Conservation (phyloP, 176 grass and related monocot genomes). For the Triticum monococcum region DNA sequence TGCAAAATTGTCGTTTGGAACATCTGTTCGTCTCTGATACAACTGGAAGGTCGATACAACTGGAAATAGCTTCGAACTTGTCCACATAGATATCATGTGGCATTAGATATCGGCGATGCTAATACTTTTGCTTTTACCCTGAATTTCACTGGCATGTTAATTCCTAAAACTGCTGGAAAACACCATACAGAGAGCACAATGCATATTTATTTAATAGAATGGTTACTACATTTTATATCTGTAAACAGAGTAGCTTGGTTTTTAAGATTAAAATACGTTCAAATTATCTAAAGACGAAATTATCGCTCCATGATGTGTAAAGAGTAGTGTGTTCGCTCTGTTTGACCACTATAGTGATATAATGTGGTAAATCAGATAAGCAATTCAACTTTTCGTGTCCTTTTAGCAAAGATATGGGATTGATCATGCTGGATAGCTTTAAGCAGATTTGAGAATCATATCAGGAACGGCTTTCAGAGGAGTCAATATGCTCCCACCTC, state of each 20-base stretch:
- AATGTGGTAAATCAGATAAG: background rate
- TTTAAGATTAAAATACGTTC: background rate
- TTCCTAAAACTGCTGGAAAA: constrained; percentile 1
- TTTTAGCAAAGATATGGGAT: background rate
- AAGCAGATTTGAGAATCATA: background rate
- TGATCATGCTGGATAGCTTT: background rate
- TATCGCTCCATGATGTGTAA: too few species aligned
- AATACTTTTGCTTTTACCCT: background rate
- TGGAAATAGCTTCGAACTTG: background rate
- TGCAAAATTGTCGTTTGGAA: background rate
- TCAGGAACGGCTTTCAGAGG: background rate
- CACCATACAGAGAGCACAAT: background rate
- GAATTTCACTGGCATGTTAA: background rate
- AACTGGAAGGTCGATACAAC: background rate
- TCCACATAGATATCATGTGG: background rate
- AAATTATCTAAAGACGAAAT: background rate
- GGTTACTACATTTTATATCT: background rate
- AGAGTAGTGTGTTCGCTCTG: too few species aligned
- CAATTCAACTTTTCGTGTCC: background rate
- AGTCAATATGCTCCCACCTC: background rate
- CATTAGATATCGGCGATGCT: background rate
- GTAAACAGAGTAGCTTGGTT: background rate
- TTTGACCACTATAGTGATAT: too few species aligned
- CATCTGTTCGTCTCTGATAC: background rate
- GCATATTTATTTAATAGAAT: background rate